A percentile compares a stretch with the other conserved stretches of the same genome.
These are phyloP conservation scores for Esteya vermicola DNA, from an alignment of 2,329 filamentous ascomycete genomes.

Conservation along the genomic window DNA sequence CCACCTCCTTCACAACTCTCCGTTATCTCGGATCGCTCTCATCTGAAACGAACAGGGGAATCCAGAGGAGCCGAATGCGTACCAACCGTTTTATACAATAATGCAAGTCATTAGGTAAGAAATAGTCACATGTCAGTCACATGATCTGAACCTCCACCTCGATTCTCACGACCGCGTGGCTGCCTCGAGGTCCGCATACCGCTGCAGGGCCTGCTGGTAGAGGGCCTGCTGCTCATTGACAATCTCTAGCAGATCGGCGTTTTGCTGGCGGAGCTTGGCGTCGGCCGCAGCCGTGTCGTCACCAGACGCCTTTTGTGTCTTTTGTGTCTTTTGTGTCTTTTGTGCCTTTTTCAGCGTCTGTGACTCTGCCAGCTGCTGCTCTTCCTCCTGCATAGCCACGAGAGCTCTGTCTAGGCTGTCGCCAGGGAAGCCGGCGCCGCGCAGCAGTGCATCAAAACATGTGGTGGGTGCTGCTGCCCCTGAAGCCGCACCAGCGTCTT, in stretches of 20 bases:
- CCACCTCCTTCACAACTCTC: no score
- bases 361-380: no score
- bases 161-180: slow-evolving; percentile 1
- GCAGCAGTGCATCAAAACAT: slow-evolving; percentile 28
- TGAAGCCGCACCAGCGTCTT: no score
- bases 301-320: background rate
- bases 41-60: no score
- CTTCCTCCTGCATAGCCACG: slow-evolving; percentile 25
- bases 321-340: background rate
- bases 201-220: slow-evolving; percentile 19
- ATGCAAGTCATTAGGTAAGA: no score
- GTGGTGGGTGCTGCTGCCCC: slow-evolving; percentile 5
- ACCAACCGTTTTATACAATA: no score
- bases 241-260: slow-evolving; percentile 24
- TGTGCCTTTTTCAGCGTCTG: slow-evolving; percentile 14
- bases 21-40: no score
- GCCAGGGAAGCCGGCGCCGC: slow-evolving; percentile 29
- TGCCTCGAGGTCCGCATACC: slow-evolving; percentile 15
- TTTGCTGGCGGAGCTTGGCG: slow-evolving; percentile 20
- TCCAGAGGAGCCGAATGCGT: no score
- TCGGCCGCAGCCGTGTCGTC: slow-evolving; percentile 13
- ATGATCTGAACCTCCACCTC: no score
- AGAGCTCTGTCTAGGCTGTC: slow-evolving; percentile 36
- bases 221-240: slow-evolving; percentile 22
- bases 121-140: no score